Evolutionary conservation across 2,329 filamentous ascomycete species (phyloP).

Genomic region (Fusarium xylarioides): DNA sequence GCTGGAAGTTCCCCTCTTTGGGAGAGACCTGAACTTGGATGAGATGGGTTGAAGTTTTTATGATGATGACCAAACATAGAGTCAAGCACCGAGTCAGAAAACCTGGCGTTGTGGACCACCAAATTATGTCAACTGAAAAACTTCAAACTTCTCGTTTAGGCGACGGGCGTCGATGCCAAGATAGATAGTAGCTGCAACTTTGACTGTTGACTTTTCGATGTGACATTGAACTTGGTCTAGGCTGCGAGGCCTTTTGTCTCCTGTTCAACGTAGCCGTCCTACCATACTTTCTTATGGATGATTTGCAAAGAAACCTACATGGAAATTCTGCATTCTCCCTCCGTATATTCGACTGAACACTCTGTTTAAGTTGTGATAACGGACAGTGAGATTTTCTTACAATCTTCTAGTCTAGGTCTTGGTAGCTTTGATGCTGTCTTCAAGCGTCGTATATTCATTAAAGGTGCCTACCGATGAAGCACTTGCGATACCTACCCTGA

Average conservation of each 20-base stretch:
- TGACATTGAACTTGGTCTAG: not conserved
- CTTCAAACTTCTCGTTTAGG: conserved; percentile 32
- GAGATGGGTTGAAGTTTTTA: conserved; percentile 62
- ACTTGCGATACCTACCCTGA: not conserved
- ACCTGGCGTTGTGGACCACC: conserved; percentile 46
- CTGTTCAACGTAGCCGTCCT: not conserved
- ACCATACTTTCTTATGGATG: not conserved
- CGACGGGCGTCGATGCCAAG: not conserved
- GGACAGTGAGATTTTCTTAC: not conserved
- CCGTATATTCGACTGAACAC: not conserved
- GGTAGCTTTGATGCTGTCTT: not conserved
- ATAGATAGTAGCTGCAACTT: not conserved
- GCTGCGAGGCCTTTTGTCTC: no score
- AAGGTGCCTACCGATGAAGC: not conserved
- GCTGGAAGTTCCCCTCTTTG: conserved; percentile 50
- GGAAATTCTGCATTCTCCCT: not conserved
- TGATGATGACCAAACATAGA: conserved; percentile 96
- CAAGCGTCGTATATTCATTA: not conserved
- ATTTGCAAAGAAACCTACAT: not conserved
- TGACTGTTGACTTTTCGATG: not conserved
- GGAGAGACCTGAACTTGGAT: conserved; percentile 27
- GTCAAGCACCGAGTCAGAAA: conserved; percentile 91
- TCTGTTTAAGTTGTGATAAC: not conserved
- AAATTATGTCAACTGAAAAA: conserved; percentile 47
- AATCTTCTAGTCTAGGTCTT: not conserved